These are phyloP conservation scores for Parafenestella ontariensis DNA, from an alignment of 2,329 filamentous ascomycete genomes.

Conservation along the genomic window DNA sequence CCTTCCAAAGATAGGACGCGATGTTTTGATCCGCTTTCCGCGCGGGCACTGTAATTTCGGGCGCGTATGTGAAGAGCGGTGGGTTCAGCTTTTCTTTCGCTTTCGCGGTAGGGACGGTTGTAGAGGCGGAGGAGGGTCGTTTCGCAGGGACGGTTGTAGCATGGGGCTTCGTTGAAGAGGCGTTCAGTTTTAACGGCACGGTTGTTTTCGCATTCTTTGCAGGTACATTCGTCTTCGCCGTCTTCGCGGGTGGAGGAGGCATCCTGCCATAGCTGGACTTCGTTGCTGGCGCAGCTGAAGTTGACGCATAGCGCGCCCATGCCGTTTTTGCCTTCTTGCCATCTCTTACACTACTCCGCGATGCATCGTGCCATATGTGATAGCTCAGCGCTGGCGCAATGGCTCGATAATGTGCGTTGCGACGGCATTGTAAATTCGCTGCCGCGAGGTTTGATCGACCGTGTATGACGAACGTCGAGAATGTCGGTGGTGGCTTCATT, in stretches of 20 bases:
- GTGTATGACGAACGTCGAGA: constrained; percentile 6
- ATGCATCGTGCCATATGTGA: constrained; percentile 11
- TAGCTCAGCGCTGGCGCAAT: constrained; percentile 12
- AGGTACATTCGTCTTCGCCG: constrained; percentile 5
- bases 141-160: not conserved
- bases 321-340: not conserved
- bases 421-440: constrained; percentile 14
- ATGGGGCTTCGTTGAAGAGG: not conserved
- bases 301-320: constrained; percentile 9
- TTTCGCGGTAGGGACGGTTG: constrained; percentile 11
- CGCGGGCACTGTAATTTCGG: constrained; percentile 69
- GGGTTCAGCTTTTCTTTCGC: constrained; percentile 65
- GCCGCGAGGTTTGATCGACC: constrained; percentile 2
- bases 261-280: constrained; percentile 11
- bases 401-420: constrained; percentile 8
- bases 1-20: constrained; percentile 62
- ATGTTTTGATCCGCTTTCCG: constrained; percentile 56
- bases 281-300: constrained; percentile 6
- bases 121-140: constrained; percentile 1
- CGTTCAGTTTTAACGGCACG: constrained; percentile 5
- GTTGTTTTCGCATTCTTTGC: constrained; percentile 3
- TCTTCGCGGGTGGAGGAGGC: constrained; percentile 11
- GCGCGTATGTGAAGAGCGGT: constrained; percentile 74
- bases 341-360: constrained; percentile 1
- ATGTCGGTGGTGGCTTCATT: constrained; percentile 34